Evolutionary conservation across 1,284 basidiomycete species (phyloP), one percentile per base, ranked within the genome.

Genomic region (Thelephora terrestris): DNA sequence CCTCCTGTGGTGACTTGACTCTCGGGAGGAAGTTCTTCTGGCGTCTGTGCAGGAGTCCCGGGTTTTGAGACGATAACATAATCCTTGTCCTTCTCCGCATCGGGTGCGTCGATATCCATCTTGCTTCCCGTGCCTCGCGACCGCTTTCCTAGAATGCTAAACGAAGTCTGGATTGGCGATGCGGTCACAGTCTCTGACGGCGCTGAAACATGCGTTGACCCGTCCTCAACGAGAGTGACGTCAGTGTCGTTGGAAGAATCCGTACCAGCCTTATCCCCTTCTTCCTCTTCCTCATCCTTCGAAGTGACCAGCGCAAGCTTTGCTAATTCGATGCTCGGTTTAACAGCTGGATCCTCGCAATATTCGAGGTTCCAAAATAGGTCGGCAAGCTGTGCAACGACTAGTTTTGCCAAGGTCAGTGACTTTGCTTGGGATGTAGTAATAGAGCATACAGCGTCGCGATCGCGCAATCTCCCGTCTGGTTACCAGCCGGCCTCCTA

Each of bases 241-340:
- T 90, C 86, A 1, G 85, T 87, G 58, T 88, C 85, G 55, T 86
- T 83, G 16, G 84, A 87, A n/a, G 82, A 78, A 57, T 85, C 85
- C 4, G 84, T 85, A 39, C 79, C 80, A 49, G 75, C 74, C 56
- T 75, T 76, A 52, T 82, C 80, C n/a, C 67, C 71, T 53, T 86
- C 84, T 50, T 90, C 87, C 52, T 89, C 85, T 60, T 90, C 87
- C 62, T 94, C 91, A 53, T 93, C 89, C 58, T 88, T 80, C 2
- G 89, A 86, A 3, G 91, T 91, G 17, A 95, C 85, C 16, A 96
- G 74, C 0, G 92, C 92, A n/a, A 96, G 76, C 60, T 94, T 93
- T 7, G 92, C 92, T 10, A 96, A 74, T 58, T 94, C 89, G 42
- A 91, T 69, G 4, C 83, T 81, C 0, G 91, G 91, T 0, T 88